Conservation (phyloP, 495 filamentous ascomycete species). For the Durotheca rogersii region DNA sequence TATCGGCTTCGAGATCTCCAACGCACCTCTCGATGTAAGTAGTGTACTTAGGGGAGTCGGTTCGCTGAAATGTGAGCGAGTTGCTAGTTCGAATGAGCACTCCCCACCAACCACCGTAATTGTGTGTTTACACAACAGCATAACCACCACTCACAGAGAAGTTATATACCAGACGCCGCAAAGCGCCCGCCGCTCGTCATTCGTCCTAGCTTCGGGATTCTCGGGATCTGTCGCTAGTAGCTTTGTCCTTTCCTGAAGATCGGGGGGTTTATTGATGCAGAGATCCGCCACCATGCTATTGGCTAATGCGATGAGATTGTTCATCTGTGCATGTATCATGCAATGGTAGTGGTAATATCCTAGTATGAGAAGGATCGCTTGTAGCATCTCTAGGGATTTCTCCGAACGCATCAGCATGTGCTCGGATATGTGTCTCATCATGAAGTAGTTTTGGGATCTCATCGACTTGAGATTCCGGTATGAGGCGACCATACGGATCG, state of each 20-base stretch:
- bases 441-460: conserved; percentile 37
- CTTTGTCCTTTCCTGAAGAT: conserved; percentile 26
- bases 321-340: conserved; percentile 44
- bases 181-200: conserved; percentile 39
- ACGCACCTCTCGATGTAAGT: conserved; percentile 41
- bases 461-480: conserved; percentile 42
- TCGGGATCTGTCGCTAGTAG: conserved; percentile 23
- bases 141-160: conserved; percentile 36
- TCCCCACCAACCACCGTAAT: too few species aligned
- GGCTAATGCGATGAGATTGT: conserved; percentile 48
- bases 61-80: conserved; percentile 32
- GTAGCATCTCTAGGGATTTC: conserved; percentile 50
- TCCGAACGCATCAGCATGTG: conserved; percentile 49
- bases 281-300: conserved; percentile 48
- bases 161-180: conserved; percentile 46
- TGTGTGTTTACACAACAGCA: neutral
- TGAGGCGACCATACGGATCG: conserved; percentile 42
- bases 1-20: conserved; percentile 33
- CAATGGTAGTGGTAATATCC: conserved; percentile 49
- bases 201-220: conserved; percentile 14
- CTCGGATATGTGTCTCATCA: conserved; percentile 43
- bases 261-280: conserved; percentile 42
- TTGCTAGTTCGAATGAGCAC: conserved; percentile 19
- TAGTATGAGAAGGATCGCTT: conserved; percentile 49
- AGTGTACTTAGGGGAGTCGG: conserved; percentile 38